Evolutionary conservation across 805 yeast species (phyloP), one percentile per base, ranked within the genome.

Genomic region (Candida ortonii): DNA sequence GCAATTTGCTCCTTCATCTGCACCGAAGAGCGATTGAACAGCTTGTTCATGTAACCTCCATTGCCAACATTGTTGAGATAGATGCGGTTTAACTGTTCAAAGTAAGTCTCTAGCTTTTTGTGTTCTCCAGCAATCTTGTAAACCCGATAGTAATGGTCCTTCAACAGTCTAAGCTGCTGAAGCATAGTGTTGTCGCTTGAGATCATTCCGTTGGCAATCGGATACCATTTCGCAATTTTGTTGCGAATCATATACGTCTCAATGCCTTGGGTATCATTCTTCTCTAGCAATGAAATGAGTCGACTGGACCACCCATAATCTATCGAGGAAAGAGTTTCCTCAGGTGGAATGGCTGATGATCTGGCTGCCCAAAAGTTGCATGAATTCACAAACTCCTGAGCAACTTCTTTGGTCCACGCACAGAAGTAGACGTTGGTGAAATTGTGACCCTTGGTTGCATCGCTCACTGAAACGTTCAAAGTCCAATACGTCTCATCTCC

Each of bases 361-460:
- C 93, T 73, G 2, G 90, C 84, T 2, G 94, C 85, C 96, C 96
- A 88, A 55, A 84, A 88, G 57, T 87, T 88, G 59, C 93, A 80
- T 5, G 90, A 77, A 46, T 80, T 74, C 12, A 84, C 76, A 57
- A 75, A 85, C 51, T 78, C 83, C 26, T 64, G 61, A 0, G 95
- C 93, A 39, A 75, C 73, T 46, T 79, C 84, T 16, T 64, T 54
- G 10, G 85, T 76, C 8, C 81, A 80, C 0, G 87, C 78, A 57
- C 76, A 78, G 55, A 84, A 82, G 19, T 77, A 63, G 12, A 83
- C 62, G 39, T 62, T 51, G 3, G 64, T 67, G 43, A 64, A 44
- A 10, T 36, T 36, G 15, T 46, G 29, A n/a, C 42, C 35, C 13
- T 41, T 41, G 14, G 46, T 48, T 23, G 61, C 52, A 23, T 66